Base-by-base conservation (phyloP, 306 rosid species). In the Inga leiocalycina region DNA sequence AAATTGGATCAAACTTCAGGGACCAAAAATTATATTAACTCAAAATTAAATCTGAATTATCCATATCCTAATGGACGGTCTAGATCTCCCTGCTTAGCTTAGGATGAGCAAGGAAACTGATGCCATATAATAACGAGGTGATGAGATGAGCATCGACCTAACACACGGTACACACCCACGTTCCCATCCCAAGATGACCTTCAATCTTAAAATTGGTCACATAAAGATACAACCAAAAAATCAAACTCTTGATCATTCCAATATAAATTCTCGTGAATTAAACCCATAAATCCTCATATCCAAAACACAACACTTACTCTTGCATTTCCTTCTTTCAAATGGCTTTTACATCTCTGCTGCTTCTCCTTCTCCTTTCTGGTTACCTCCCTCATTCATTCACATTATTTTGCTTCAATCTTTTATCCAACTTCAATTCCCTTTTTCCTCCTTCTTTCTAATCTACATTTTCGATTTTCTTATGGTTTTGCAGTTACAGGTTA, bases 401-500 rank as follows among this genome's bases (percentile, higher is more conserved):
- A 34, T 4, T 7, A 14, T 32, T 35, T 35, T 67, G 5, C 48
- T 19, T 37, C 48, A 17, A 8, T 61, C 35, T 24, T 10, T 24
- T 12, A 5, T 5, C 39, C 76, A 44, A 45, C 45, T 71, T 45
- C 39, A 14, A 71, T 51, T 62, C 44, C 2, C 10, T 15, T 8
- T 2, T 48, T 8, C 9, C 56, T 49, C 14, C 19, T 74, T n/a
- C 41, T 12, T 39, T 35, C 27, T 62, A 34, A 22, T 16, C 46
- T n/a, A 6, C 22, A 57, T 20, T 20, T 6, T 24, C 9, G 14
- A 71, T 24, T 65, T 41, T 4, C 43, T 22, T 35, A 5, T 52
- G 65, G 6, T 22, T 10, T 2, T 22, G 20, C 17, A 52, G 43
- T 79, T 91, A 67, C 88, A 52, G 89, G 85, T 0, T 62, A 76